Evolutionary conservation across 2,329 filamentous ascomycete species (phyloP), one percentile per base, ranked within the genome.

Genomic region (Colletotrichum brevisporum): DNA sequence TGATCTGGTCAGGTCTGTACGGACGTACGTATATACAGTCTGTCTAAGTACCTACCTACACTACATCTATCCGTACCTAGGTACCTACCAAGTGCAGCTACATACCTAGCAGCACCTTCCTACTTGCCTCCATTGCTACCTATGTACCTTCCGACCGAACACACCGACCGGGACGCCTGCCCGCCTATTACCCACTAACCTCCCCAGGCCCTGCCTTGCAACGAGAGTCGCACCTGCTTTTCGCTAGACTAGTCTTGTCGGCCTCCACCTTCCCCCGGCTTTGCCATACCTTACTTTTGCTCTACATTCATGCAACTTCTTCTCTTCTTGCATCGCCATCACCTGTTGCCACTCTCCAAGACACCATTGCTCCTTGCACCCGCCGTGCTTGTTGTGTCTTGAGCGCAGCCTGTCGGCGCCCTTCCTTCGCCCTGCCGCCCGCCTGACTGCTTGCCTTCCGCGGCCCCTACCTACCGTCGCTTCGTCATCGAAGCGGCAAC

Each of bases 241-340:
- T 36, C 31, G 31, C 31, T 36, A 36, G 31, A 10, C 31, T 36
- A 36, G 31, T 36, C 65, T 62, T 41, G 57, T 52, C 54, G 47
- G 43, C 66, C 67, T 70, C 67, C 67, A 63, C 67, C 62, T 67
- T 24, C 21, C 63, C 63, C 67, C 53, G 64, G 63, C 53, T 64
- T 48, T 67, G 63, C 54, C 67, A 62, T 61, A 55, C 52, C 45
- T 47, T 56, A 36, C 60, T 36, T 36, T 36, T 36, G 31, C 31
- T 36, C 31, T 47, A 50, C 21, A 59, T 68, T 67, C 58, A 70
- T 70, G 67, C 67, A 70, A 68, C 56, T 53, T 68, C 56, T 53
- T 68, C 67, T 68, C 64, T 69, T 63, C 54, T 48, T 43, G 55
- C 62, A 27, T 68, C 36, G 48, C 59, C 67, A 63, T 36, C 52